Percentiles rank a stretch among this genome's conserved stretches.
Evolutionary conservation across 2,329 filamentous ascomycete genomes (phyloP).

Genomic region (Mariannaea sp.): DNA sequence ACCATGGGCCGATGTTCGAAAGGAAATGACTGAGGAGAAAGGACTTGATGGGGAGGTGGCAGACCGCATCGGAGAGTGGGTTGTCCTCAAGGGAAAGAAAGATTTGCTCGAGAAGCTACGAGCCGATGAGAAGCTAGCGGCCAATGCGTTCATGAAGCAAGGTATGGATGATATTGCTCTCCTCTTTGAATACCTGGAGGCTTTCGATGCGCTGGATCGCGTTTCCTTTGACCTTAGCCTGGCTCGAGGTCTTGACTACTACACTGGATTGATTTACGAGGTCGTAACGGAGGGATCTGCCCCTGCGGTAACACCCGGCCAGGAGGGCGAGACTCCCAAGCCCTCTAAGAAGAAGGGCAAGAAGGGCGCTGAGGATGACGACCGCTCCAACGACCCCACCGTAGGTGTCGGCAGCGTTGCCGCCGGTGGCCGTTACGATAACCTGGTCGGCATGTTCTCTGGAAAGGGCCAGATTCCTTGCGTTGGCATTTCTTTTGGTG

Average conservation of each 20-base stretch:
- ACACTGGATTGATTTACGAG: slow-evolving; percentile 90
- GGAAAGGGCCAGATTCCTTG: slow-evolving; percentile 77
- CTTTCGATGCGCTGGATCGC: slow-evolving; percentile 71
- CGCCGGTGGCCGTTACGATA: slow-evolving; percentile 89
- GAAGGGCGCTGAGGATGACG: slow-evolving; percentile 60
- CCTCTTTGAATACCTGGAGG: slow-evolving; percentile 81
- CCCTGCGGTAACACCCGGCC: slow-evolving; percentile 48
- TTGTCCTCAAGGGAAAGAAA: slow-evolving; percentile 74
- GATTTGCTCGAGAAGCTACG: slow-evolving; percentile 75
- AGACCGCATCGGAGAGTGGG: slow-evolving; percentile 85
- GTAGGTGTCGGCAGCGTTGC: slow-evolving; percentile 87
- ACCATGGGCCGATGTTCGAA: slow-evolving; percentile 86
- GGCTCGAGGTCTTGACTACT: slow-evolving; percentile 90
- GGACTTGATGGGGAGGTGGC: slow-evolving; percentile 76
- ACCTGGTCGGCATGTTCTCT: slow-evolving; percentile 92
- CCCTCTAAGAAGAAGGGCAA: slow-evolving; percentile 55
- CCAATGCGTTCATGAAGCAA: slow-evolving; percentile 75
- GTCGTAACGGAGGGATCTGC: slow-evolving; percentile 83
- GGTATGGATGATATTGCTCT: slow-evolving; percentile 81
- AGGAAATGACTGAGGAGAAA: slow-evolving; percentile 94
- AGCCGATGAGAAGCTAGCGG: slow-evolving; percentile 67
- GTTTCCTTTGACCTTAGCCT: slow-evolving; percentile 90
- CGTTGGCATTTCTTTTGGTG: slow-evolving; percentile 79
- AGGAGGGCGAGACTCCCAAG: slow-evolving; percentile 36
- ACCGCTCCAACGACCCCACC: slow-evolving; percentile 77